Base-by-base conservation (phyloP, 805 yeast species). In the Tetrapisispora taiwanensis region DNA sequence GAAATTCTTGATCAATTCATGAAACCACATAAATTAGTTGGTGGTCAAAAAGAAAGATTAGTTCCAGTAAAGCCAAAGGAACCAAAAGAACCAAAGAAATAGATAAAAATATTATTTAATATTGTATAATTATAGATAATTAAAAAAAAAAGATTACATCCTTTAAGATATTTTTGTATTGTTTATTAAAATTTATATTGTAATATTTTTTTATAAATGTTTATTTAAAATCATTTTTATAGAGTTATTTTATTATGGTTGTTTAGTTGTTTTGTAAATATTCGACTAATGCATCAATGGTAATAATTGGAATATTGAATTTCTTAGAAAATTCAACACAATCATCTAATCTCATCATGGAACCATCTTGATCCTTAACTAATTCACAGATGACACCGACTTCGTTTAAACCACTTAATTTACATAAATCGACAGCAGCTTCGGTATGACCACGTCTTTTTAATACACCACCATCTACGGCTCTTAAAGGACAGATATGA, bases 371-470 rank as follows among this genome's bases (percentile, higher is more conserved):
- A 52, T 88, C 97, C 46, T 83, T 77, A 20, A 92, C 97, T 53
- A 92, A 71, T 68, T 92, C 99, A 64, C 97, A 85, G 54, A 92
- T 90, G 31, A 84, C 92, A 14, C 84, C 95, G 1, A 87, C 98
- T 1, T 92, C 95, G 50, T 76, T 76, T 53, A 84, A 70, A 0
- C 87, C 88, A 7, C 90, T 74, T 56, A 89, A 70, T 56, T 69
- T 68, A 59, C 95, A 81, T 50, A 92, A 71, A 59, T 90, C 95
- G 8, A 92, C 95, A 24, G 87, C 88, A 15, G 98, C 97, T 68
- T 92, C 99, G 10, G 99, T 92, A 62, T 92, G 99, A 14, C 99
- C 99, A 46, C 84, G 72, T 71, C 99, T 83, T 41, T 69, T 67
- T 45, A 79, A 69, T 46, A 92, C 78, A 42, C 95, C 81, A 1